Base-by-base conservation (phyloP, 176 grass and related monocot genomes). In the Carex scoparia region DNA sequence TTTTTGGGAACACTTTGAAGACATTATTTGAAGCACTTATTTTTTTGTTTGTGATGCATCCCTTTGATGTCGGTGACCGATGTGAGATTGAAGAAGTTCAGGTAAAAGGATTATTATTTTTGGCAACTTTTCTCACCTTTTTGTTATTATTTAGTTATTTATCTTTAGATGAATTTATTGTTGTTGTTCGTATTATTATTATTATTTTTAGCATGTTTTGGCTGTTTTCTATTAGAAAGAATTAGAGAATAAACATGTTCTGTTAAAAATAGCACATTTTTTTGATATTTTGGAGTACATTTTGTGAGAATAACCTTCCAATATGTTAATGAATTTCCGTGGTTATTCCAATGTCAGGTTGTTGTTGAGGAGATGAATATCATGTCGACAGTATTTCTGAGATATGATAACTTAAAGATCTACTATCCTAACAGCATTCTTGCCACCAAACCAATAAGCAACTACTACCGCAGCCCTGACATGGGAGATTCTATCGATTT, bases 281-380 rank as follows among this genome's bases (percentile, higher is more conserved):
- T 35, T 35, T 2, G 1, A 35, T 35, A 35, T 35, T 35, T 35
- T 35, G 33, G 33, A 59, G 37, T 30, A 32, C 16, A 7, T 37
- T 65, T 14, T 14, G 38, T 11, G 42, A 48, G 2, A 48, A 6
- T 48, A 46, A 71, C 44, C 44, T 48, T 48, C 44, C 1, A 48
- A 48, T 48, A 48, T 48, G 44, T 48, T 8, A 48, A 48, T 48
- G 44, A 48, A 48, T 48, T 48, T 48, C 7, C 6, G 8, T n/a
- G 53, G 75, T 18, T 67, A 44, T 85, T 83, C 1, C 55, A 8
- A 81, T 73, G 62, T 84, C 82, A 98, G 95, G 82, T 94, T 86
- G 58, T 95, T 75, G 95, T 98, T 14, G 95, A 98, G 88, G 95
- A 98, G 82, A 98, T 98, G 95, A 94, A 95, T 86, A 98, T 95